Conservation (phyloP, 116 monocot genomes). For the Phalaenopsis hybrid region DNA sequence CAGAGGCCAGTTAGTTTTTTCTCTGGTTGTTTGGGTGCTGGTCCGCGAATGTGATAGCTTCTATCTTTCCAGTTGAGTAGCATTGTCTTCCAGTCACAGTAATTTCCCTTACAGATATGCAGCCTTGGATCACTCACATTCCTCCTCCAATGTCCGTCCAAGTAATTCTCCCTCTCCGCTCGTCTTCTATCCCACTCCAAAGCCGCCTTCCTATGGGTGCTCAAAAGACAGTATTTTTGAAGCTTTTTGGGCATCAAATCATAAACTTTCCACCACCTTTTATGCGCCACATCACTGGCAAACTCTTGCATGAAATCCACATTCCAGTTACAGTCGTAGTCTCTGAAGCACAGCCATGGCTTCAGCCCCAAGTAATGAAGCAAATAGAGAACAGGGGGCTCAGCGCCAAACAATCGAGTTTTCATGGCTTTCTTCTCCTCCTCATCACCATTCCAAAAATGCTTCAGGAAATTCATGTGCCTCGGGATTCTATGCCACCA, state of each 20-base stretch:
- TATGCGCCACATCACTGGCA: conserved; percentile 38
- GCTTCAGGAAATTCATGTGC: conserved; percentile 6
- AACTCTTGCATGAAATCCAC: conserved; percentile 27
- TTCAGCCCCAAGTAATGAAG: conserved; percentile 56
- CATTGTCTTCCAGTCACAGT: conserved; percentile 54
- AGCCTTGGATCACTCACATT: conserved; percentile 11
- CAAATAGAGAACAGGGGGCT: conserved; percentile 50
- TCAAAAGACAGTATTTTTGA: conserved; percentile 1
- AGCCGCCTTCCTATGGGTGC: background rate
- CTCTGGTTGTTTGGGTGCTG: background rate
- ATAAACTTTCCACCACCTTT: conserved; percentile 5
- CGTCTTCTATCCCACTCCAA: conserved; percentile 10
- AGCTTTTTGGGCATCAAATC: background rate
- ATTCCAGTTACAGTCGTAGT: conserved; percentile 72
- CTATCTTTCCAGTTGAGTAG: conserved; percentile 40
- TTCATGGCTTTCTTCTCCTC: conserved; percentile 39
- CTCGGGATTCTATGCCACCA: conserved; percentile 12
- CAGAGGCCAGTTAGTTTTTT: background rate
- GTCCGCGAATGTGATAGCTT: background rate
- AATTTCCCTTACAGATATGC: conserved; percentile 29
- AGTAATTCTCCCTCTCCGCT: conserved; percentile 21
- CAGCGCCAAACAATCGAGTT: conserved; percentile 34
- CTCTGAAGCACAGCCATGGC: conserved; percentile 61
- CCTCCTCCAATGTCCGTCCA: conserved; percentile 25
- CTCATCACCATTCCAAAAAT: conserved; percentile 6